phyloP scores from a whole-genome alignment of 805 yeast genomes.

The Yamadazyma nakazawae region DNA sequence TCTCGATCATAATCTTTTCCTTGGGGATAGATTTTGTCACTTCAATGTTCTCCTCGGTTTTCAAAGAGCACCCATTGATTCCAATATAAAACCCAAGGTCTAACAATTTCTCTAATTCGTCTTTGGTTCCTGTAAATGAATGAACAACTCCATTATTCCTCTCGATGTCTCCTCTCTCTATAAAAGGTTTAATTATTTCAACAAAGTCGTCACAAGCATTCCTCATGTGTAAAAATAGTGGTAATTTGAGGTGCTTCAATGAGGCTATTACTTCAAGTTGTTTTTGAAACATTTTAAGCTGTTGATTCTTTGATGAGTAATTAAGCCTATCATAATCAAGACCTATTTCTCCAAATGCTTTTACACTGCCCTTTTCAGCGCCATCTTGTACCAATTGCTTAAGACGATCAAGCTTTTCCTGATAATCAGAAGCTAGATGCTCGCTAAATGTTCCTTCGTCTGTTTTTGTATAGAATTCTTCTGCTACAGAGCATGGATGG shows the following conservation, averaged over 20 bases:
- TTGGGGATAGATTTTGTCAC: conserved; percentile 69
- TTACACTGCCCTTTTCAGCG: conserved; percentile 48
- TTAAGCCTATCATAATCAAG: conserved; percentile 89
- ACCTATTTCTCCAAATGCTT: conserved; percentile 94
- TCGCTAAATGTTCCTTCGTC: conserved; percentile 29
- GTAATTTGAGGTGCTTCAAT: conserved; percentile 49
- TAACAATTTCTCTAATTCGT: conserved; percentile 59
- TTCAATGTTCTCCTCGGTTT: conserved; percentile 66
- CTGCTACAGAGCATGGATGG: conserved; percentile 84
- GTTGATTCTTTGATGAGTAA: conserved; percentile 67
- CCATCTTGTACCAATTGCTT: conserved; percentile 50
- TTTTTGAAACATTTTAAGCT: conserved; percentile 58
- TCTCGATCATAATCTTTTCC: conserved; percentile 73
- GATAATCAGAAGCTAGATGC: conserved; percentile 24
- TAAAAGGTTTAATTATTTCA: conserved; percentile 57
- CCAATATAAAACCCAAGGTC: conserved; percentile 68
- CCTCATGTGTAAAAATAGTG: conserved; percentile 89
- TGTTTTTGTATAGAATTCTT: conserved; percentile 32
- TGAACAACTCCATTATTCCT: conserved; percentile 80
- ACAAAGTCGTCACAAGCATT: conserved; percentile 80
- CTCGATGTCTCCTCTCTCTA: conserved; percentile 39
- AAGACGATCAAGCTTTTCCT: conserved; percentile 46
- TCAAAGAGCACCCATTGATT: conserved; percentile 90
- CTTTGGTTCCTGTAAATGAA: conserved; percentile 82
- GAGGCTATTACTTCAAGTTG: conserved; percentile 64